Evolutionary conservation across 192 early-diverging fungal species (phyloP).

Genomic region (Backusella australiensis): DNA sequence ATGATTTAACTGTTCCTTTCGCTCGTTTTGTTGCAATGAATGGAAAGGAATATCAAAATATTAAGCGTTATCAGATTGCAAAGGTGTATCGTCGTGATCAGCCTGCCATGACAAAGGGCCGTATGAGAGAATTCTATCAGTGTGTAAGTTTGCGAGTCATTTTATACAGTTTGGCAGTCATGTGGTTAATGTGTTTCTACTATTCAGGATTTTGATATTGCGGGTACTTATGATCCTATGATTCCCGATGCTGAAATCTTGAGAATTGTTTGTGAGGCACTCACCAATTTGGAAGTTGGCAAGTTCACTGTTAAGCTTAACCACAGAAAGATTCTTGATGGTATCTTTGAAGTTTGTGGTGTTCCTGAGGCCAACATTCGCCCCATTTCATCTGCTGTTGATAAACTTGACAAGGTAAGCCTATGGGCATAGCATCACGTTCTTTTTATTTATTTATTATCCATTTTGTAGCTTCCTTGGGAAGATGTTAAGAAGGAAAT

Average conservation of each 20-base stretch:
- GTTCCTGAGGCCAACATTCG: slow-evolving; percentile 88
- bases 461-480: slow-evolving; percentile 68
- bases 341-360: slow-evolving; percentile 95
- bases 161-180: not conserved
- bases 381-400: slow-evolving; percentile 93
- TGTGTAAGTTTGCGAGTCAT: slow-evolving; percentile 60
- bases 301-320: slow-evolving; percentile 94
- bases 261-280: slow-evolving; percentile 76
- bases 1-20: slow-evolving; percentile 98
- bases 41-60: slow-evolving; percentile 72
- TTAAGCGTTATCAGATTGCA: slow-evolving; percentile 98
- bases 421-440: too few species aligned
- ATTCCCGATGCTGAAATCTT: slow-evolving; percentile 94
- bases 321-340: slow-evolving; percentile 96
- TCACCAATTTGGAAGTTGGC: slow-evolving; percentile 80
- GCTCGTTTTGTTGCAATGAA: slow-evolving; percentile 95
- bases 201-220: slow-evolving; percentile 93
- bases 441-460: not conserved
- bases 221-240: slow-evolving; percentile 93
- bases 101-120: slow-evolving; percentile 96
- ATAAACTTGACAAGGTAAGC: slow-evolving; percentile 79
- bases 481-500: slow-evolving; percentile 92
- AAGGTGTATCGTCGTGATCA: slow-evolving; percentile 98
- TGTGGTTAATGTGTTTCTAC: not conserved
- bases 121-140: slow-evolving; percentile 99